phyloP scores from a whole-genome alignment of 768 basidiomycete genomes.

The Rhodosporidiobolus sp. region DNA sequence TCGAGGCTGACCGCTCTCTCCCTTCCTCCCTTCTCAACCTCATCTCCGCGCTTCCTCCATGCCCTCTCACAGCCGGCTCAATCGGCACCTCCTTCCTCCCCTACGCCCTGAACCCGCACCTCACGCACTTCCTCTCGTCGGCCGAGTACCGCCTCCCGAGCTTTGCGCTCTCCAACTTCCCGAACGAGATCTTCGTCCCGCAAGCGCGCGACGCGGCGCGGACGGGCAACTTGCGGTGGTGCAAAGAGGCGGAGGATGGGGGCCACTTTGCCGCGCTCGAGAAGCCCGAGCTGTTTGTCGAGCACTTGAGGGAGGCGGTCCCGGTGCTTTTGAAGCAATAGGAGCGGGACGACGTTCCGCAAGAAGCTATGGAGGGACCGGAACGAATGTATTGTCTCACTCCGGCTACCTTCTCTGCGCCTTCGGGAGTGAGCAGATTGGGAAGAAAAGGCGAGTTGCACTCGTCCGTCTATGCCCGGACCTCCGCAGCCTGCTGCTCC shows the following conservation, averaged over 20 bases:
- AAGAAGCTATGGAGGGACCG: too few species aligned
- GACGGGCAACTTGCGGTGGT: constrained; percentile 17
- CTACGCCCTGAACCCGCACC: constrained; percentile 32
- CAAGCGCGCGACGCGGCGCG: not conserved
- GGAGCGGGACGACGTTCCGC: too few species aligned
- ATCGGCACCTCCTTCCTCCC: constrained; percentile 33
- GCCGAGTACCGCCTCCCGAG: constrained; percentile 18
- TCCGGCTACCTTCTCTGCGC: too few species aligned
- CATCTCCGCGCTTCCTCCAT: too few species aligned
- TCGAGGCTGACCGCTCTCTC: not conserved
- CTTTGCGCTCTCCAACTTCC: constrained; percentile 19
- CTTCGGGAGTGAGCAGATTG: too few species aligned
- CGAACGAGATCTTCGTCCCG: constrained; percentile 20
- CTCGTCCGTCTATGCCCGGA: not conserved
- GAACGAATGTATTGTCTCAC: too few species aligned
- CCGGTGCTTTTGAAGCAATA: not conserved
- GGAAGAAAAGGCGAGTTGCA: not conserved
- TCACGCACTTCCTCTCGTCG: constrained; percentile 18
- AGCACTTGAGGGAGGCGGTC: constrained; percentile 29
- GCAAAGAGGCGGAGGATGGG: constrained; percentile 25
- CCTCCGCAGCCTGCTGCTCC: not conserved
- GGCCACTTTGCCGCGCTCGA: constrained; percentile 35
- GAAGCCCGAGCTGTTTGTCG: constrained; percentile 16
- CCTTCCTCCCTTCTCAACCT: not conserved
- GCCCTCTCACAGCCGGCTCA: not conserved